Percentiles rank a stretch among this genome's conserved stretches.
These are phyloP conservation scores for Thielaviopsis musarum DNA, from an alignment of 2,329 filamentous ascomycete genomes.

Conservation along the genomic window DNA sequence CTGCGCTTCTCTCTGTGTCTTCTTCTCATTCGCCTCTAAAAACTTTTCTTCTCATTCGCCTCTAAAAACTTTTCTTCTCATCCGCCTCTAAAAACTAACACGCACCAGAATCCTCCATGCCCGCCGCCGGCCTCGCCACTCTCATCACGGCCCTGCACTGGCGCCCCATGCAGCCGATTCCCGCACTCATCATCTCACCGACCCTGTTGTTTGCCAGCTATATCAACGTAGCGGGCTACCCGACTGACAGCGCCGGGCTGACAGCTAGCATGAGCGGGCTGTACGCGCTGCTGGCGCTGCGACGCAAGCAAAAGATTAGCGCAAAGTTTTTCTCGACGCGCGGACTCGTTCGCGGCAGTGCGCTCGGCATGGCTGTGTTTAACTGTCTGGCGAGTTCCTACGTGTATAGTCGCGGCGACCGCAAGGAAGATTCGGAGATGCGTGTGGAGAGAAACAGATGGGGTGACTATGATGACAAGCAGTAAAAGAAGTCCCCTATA, in stretches of 20 bases:
- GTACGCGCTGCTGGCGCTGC: constrained; percentile 38
- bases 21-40: not conserved
- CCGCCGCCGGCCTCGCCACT: constrained; percentile 37
- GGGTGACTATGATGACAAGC: constrained; percentile 18
- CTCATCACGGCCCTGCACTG: constrained; percentile 39
- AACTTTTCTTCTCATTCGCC: not conserved
- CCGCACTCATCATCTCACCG: constrained; percentile 30
- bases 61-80: not conserved
- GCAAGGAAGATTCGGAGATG: constrained; percentile 31
- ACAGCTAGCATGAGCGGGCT: constrained; percentile 39
- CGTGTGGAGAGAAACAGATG: constrained; percentile 34
- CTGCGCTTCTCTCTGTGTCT: constrained; percentile 2
- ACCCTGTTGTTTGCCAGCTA: constrained; percentile 40
- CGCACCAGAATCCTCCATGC: constrained; percentile 32
- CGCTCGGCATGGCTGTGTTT: constrained; percentile 30
- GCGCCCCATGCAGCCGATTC: constrained; percentile 35
- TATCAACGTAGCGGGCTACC: constrained; percentile 42
- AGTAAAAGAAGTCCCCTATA: not conserved
- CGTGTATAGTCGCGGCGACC: constrained; percentile 35
- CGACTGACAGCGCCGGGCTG: constrained; percentile 38
- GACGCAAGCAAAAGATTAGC: constrained; percentile 25
- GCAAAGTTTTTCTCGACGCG: constrained; percentile 27
- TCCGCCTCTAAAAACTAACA: constrained; percentile 2
- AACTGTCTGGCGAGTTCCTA: constrained; percentile 34
- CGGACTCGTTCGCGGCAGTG: constrained; percentile 32